These are phyloP conservation scores for Phytomonas sp. DNA, from an alignment of 208 protist genomes.

Conservation along the genomic window DNA sequence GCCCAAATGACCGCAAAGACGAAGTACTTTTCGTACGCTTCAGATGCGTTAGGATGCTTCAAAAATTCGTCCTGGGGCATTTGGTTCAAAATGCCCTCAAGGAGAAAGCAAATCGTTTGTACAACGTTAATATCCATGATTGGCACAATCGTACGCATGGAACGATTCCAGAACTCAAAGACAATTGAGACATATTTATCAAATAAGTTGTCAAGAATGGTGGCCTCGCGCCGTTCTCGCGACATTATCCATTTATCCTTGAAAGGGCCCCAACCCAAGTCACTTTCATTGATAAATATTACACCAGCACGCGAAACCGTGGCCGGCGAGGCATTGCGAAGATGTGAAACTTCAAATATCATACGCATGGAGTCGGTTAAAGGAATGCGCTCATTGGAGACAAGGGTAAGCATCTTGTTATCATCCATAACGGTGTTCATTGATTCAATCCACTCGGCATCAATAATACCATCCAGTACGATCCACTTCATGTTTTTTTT, in stretches of 20 bases:
- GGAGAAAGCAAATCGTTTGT: constrained; percentile 94
- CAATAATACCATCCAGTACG: constrained; percentile 97
- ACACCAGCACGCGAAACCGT: constrained; percentile 97
- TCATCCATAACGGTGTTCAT: constrained; percentile 99
- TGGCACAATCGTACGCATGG: constrained; percentile 79
- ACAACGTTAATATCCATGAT: constrained; percentile 94
- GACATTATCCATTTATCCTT: constrained; percentile 93
- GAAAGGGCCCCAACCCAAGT: constrained; percentile 96
- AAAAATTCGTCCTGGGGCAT: constrained; percentile 77
- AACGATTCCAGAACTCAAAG: constrained; percentile 91
- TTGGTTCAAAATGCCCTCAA: constrained; percentile 91
- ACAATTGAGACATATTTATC: constrained; percentile 94
- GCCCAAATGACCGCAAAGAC: constrained; percentile 96
- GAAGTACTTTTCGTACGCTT: constrained; percentile 96
- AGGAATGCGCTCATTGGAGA: constrained; percentile 97
- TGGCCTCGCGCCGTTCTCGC: constrained; percentile 85
- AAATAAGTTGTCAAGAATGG: constrained; percentile 94
- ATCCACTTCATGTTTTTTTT: constrained; percentile 96
- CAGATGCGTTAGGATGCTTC: constrained; percentile 82
- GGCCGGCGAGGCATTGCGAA: constrained; percentile 96
- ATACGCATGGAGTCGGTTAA: constrained; percentile 96
- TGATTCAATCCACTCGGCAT: constrained; percentile 98
- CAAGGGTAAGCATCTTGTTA: constrained; percentile 98
- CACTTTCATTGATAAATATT: constrained; percentile 96
- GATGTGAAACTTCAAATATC: constrained; percentile 96